Base-by-base conservation (phyloP, 257 asterid species). In the Fraxinus pennsylvanica region DNA sequence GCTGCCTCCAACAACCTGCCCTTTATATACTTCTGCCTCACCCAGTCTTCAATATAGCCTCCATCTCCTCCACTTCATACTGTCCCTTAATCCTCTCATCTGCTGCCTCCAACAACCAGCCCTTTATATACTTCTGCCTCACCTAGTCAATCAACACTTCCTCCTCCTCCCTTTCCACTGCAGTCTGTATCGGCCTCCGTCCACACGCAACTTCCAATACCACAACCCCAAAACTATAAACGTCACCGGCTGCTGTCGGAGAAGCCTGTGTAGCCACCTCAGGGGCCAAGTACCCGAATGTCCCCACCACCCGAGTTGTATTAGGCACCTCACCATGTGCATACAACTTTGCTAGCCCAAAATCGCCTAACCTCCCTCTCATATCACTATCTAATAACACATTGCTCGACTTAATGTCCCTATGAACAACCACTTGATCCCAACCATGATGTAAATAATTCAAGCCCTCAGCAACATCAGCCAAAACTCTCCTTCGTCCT, bases 371-470 rank as follows among this genome's bases (percentile, higher is more conserved):
- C 35, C 97, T 87, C 15, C 92, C 97, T 50, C 96, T 81, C 96
- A 89, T 89, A 54, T 92, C 97, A 38, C 74, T 65, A 52, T 92
- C 97, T 22, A 92, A 79, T 81, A 92, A 81, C 14, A 92, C 91
- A 63, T 92, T 92, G 88, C 97, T 91, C 10, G 97, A 91, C 81
- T 92, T 92, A 30, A 92, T 90, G 72, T 92, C 97, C 68, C 97
- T 87, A n/a, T 92, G 97, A 36, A 92, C 90, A 21, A 92, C 96
- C 29, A 91, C 92, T 71, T 93, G 89, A 25, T 93, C 97, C 97
- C 97, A 93, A 15, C 97, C 97, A 78, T 87, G 82, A 73, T 93
- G 97, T 12, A 93, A 85, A 75, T 91, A 93, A 54, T 84, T 87
- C 86, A 93, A 81, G 1, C 97, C 97, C 80, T 91, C 97, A 0